These are phyloP conservation scores for Diaporthe velutina DNA, from an alignment of 2,329 filamentous ascomycete species.

Conservation along the genomic window DNA sequence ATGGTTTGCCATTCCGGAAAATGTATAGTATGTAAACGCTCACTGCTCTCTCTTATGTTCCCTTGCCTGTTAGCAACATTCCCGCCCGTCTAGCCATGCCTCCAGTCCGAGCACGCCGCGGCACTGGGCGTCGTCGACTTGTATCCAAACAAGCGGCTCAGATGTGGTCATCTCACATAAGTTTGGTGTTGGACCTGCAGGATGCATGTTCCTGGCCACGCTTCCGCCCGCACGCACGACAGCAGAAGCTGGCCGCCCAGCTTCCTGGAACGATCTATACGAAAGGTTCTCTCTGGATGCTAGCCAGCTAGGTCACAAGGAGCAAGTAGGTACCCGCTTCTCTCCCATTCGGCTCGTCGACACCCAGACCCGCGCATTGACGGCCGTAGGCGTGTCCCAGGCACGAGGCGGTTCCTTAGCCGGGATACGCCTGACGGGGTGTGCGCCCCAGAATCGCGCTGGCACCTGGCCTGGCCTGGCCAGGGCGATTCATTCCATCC, in stretches of 20 bases:
- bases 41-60: neutral
- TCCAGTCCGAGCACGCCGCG: neutral
- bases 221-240: neutral
- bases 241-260: neutral
- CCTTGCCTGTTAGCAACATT: too few species aligned
- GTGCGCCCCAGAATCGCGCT: too few species aligned
- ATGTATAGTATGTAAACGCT: neutral
- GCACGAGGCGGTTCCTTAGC: neutral
- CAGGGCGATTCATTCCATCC: neutral
- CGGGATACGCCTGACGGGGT: slow-evolving; percentile 14
- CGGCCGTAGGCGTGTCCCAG: neutral
- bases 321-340: too few species aligned
- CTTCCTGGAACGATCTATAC: neutral
- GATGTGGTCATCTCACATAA: neutral
- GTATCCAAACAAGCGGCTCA: neutral
- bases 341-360: neutral
- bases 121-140: neutral
- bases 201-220: neutral
- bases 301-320: too few species aligned
- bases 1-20: neutral
- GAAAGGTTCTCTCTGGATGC: too few species aligned
- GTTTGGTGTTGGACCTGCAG: neutral
- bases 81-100: neutral
- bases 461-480: neutral
- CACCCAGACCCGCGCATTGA: neutral